A percentile compares a stretch with the other conserved stretches of the same genome.
These are phyloP conservation scores for peach (Prunus persica) DNA, from an alignment of 306 rosid genomes.

Conservation along the genomic window DNA sequence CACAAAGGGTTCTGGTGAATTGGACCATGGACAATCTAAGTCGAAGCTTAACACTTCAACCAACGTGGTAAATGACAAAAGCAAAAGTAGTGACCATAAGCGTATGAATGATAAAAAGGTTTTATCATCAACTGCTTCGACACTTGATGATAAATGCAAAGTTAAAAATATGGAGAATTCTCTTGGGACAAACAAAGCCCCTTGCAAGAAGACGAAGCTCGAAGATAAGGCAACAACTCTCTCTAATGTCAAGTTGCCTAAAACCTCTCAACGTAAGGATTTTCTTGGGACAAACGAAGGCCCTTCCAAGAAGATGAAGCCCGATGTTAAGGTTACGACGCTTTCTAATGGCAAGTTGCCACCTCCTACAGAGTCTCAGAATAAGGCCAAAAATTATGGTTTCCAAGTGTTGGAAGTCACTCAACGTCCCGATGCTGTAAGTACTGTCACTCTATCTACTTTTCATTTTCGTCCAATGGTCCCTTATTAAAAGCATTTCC, in stretches of 20 bases:
- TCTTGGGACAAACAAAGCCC: slow-evolving; percentile 32
- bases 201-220: slow-evolving; percentile 49
- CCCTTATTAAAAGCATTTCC: not conserved
- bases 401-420: slow-evolving; percentile 39
- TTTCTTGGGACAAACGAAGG: slow-evolving; percentile 30
- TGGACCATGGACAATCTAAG: not conserved
- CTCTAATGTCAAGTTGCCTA: slow-evolving; percentile 36
- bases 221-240: slow-evolving; percentile 18
- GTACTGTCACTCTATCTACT: slow-evolving; percentile 25
- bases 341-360: slow-evolving; percentile 29
- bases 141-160: not conserved
- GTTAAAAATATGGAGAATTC: slow-evolving; percentile 19
- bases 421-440: slow-evolving; percentile 53
- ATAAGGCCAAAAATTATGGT: slow-evolving; percentile 31
- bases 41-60: not conserved
- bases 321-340: slow-evolving; percentile 17
- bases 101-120: slow-evolving; percentile 18
- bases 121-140: slow-evolving; percentile 12
- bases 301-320: slow-evolving; percentile 51
- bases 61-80: slow-evolving; percentile 5
- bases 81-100: slow-evolving; percentile 18
- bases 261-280: slow-evolving; percentile 34
- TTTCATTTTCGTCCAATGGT: not conserved
- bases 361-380: slow-evolving; percentile 16
- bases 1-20: not conserved